Evolutionary conservation across 352 stramenopile genomes (phyloP).

Genomic region (Phytophthora pistaciae): DNA sequence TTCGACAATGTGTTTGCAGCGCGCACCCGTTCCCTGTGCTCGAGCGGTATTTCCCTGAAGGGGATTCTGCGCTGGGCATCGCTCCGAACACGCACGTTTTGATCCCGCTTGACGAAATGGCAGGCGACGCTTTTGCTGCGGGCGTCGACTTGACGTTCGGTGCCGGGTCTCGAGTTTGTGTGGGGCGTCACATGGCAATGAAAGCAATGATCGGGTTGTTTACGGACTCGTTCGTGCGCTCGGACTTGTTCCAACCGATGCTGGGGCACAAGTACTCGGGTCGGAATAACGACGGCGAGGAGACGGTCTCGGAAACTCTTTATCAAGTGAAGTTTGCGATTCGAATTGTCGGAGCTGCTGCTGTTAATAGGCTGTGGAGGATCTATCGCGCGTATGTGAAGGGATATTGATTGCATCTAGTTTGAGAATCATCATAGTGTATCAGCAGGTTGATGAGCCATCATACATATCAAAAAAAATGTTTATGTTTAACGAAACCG

Average conservation of each 20-base stretch:
- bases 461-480: background rate
- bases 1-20: conserved; percentile 42
- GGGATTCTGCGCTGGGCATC: conserved; percentile 26
- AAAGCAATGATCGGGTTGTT: conserved; percentile 46
- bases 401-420: background rate
- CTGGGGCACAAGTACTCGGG: conserved; percentile 46
- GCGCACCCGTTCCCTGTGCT: conserved; percentile 41
- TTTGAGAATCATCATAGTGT: background rate
- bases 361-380: conserved; percentile 10
- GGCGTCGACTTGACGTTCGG: conserved; percentile 45
- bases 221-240: conserved; percentile 35
- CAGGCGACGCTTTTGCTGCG: conserved; percentile 37
- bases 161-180: conserved; percentile 34
- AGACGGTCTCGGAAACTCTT: conserved; percentile 32
- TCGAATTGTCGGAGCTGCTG: conserved; percentile 10
- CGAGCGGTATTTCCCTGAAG: conserved; percentile 34
- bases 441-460: background rate
- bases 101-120: conserved; percentile 43
- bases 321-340: conserved; percentile 34
- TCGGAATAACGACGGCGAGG: conserved; percentile 43
- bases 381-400: background rate
- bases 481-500: too few relatives aligned
- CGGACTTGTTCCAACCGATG: conserved; percentile 31
- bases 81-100: conserved; percentile 39
- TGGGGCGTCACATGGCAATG: conserved; percentile 45